A percentile compares a stretch with the other conserved stretches of the same genome.
phyloP scores from a whole-genome alignment of 495 filamentous ascomycete species.

The Penicillium cosmopolitanum region DNA sequence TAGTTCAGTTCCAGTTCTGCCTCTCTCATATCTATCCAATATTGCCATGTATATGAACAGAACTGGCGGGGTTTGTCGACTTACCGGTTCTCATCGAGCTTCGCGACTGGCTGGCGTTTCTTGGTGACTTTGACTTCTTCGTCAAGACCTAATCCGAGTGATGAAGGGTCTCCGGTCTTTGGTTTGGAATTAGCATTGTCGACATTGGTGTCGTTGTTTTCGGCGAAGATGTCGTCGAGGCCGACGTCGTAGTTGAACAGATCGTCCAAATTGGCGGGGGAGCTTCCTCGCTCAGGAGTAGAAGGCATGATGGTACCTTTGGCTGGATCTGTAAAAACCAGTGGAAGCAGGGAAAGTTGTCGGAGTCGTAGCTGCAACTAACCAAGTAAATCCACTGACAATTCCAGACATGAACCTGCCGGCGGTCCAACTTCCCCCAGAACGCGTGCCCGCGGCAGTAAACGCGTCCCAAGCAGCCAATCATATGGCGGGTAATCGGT shows the following conservation, averaged over 20 bases:
- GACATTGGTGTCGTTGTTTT: constrained; percentile 32
- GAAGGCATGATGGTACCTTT: constrained; percentile 10
- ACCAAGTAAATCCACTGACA: background rate
- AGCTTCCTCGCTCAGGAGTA: background rate
- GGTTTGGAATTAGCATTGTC: constrained; percentile 31
- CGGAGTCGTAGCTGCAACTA: too few relatives aligned
- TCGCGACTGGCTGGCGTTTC: constrained; percentile 74
- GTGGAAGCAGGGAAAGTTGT: background rate
- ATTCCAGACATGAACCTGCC: background rate
- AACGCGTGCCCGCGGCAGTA: background rate
- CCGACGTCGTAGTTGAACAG: constrained; percentile 74
- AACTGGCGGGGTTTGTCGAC: constrained; percentile 10
- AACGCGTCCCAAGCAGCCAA: constrained; percentile 3
- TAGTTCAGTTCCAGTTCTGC: background rate
- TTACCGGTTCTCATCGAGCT: constrained; percentile 81
- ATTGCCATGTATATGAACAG: background rate
- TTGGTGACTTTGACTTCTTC: constrained; percentile 82
- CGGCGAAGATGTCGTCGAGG: constrained; percentile 53
- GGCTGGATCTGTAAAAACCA: background rate
- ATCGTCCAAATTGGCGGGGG: constrained; percentile 51
- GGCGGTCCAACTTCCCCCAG: background rate
- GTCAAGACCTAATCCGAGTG: constrained; percentile 70
- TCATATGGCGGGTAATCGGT: background rate
- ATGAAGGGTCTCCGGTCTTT: constrained; percentile 35
- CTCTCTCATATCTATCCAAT: too few relatives aligned